Evolutionary conservation across 148 eudicot genomes (phyloP).

Genomic region (Tetragonia tetragonoides): DNA sequence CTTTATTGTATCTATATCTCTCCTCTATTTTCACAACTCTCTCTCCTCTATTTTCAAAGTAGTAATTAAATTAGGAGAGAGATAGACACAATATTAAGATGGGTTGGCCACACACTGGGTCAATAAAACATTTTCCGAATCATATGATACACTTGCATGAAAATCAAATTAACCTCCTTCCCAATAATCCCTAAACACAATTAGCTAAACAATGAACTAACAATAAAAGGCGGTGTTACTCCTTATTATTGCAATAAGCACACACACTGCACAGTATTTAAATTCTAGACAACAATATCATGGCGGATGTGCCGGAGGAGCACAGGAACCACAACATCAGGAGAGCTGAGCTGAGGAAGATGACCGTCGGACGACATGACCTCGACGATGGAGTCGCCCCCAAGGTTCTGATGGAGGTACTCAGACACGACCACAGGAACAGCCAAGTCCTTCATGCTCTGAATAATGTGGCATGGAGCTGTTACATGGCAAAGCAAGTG

Average conservation of each 20-base stretch:
- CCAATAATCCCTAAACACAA: background rate
- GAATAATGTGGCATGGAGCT: slow-evolving; percentile 78
- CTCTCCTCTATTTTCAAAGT: too few species aligned
- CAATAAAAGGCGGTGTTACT: background rate
- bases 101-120: too few species aligned
- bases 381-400: slow-evolving; percentile 78
- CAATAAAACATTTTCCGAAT: too few species aligned
- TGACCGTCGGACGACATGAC: slow-evolving; percentile 89
- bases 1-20: too few species aligned
- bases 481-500: slow-evolving; percentile 55
- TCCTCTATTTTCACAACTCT: too few species aligned
- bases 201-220: background rate
- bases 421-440: slow-evolving; percentile 90
- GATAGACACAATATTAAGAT: too few species aligned
- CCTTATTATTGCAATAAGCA: background rate
- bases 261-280: background rate
- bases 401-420: slow-evolving; percentile 82
- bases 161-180: background rate
- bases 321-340: slow-evolving; percentile 72
- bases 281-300: slow-evolving; percentile 39
- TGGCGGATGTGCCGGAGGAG: slow-evolving; percentile 67
- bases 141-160: slow-evolving; percentile 14
- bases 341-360: slow-evolving; percentile 89
- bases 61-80: too few species aligned
- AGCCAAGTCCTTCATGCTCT: slow-evolving; percentile 84